Evolutionary conservation across 768 basidiomycete genomes (phyloP), one percentile per base, ranked within the genome.

Genomic region (Leucogyrophana mollusca): DNA sequence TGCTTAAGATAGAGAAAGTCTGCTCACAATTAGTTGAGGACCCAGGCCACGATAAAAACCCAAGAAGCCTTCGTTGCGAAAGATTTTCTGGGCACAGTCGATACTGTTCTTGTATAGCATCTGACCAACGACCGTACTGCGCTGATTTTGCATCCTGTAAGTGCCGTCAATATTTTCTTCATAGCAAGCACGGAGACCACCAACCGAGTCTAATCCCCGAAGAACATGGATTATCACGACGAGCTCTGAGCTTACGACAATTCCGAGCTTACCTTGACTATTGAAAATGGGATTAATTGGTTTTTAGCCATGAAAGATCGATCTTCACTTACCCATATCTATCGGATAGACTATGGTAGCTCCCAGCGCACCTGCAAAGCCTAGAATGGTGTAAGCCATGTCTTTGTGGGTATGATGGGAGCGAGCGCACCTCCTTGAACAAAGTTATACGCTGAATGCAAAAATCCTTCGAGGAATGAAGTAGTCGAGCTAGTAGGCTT

Each of bases 261-360:
- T 24, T 17, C 33, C 25, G 22, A 46, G 53, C 77, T 55, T 68
- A 88, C 87, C 84, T 90, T 90, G 54, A 87, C 91, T 90, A 53
- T 34, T 34, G 25, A 37, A 36, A 11, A 41, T 34, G 40, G 43
- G 35, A 43, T 36, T 56, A 17, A 56, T 53, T 45, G 48, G 40
- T 17, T 27, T 46, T 18, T 9, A 9, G 40, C 34, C 35, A 38
- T 23, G 40, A 44, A 34, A 17, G 34, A 40, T 36, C 27, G 22
- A 43, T 24, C 32, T 41, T 24, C 21, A 80, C 84, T 72, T 57
- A 86, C 85, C 90, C 73, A 90, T 78, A 69, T 93, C 94, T 60
- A 95, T 97, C 20, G 95, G 95, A 67, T 98, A 97, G 10, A 98
- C 95, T 33, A 92, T 90, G n/a, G 92, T 95, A 9, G 95, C 96